Evolutionary conservation across 371 early-diverging fungal species (phyloP), one percentile per base, ranked within the genome.

Genomic region (Encephalitozoon hellem): DNA sequence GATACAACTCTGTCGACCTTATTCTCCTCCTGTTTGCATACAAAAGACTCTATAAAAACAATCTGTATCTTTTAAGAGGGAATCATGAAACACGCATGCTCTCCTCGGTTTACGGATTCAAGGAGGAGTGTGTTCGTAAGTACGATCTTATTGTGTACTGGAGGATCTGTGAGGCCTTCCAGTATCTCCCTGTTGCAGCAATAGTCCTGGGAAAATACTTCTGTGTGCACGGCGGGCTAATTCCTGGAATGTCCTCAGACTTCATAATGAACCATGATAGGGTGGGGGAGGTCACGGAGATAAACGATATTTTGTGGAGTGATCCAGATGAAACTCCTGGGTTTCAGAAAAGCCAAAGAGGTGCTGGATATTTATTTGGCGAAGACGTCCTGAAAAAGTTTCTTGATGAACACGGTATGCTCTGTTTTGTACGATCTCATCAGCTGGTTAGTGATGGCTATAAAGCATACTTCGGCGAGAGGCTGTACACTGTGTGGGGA

Each of bases 201-300:
- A 47, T 80, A 12, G 64, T 84, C 1, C 54, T 76, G 47, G 49
- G 66, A n/a, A 68, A 70, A 15, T 54, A 76, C 28, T 84, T 84
- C 69, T 78, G 78, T 43, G 81, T 84, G 28, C 84, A 84, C 74
- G 84, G 82, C 39, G 84, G 84, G 43, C 71, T 84, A n/a, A 52
- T 72, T 15, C 81, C 81, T 6, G 51, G 71, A n/a, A 18, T 84
- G 21, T 39, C 53, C 23, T 38, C 75, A 6, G 39, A 65, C 28
- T 23, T 65, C 42, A 67, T 81, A 18, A 63, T 59, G 12, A 71
- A 72, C 18, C 52, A 67, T 53, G 67, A 77, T 39, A 51, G 84
- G 54, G 54, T 84, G 52, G 71, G 68, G 25, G 77, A 84, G 25
- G 28, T 76, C 25, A 59, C 80, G 0, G 67, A 38, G 23, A 21